Evolutionary conservation across 208 protist species (phyloP).

Genomic region (Trypanosoma rangeli): DNA sequence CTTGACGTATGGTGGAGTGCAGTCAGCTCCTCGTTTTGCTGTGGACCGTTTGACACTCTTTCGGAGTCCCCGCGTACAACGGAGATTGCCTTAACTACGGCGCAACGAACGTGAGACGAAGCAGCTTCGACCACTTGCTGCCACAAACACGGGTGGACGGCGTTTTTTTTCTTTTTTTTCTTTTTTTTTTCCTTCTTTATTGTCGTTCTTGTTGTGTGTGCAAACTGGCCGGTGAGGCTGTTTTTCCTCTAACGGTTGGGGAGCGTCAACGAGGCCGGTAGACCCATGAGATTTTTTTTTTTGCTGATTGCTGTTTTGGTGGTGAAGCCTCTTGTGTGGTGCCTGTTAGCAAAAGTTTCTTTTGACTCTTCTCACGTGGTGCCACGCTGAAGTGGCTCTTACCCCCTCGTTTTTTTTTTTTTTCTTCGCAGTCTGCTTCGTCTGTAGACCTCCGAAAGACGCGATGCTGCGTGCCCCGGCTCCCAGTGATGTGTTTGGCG

Average conservation of each 20-base stretch:
- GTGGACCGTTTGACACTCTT: no score
- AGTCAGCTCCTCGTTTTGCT: no score
- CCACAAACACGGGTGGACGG: no score
- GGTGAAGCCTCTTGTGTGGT: background rate
- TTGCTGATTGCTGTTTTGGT: background rate
- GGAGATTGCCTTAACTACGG: no score
- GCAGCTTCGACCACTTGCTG: no score
- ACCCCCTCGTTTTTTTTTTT: constrained; percentile 26
- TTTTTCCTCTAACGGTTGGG: background rate
- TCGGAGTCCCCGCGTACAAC: no score
- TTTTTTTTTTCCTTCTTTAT: background rate
- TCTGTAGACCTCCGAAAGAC: background rate
- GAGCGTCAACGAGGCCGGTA: background rate
- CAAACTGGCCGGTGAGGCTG: background rate
- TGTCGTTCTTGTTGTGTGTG: background rate
- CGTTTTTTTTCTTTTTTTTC: no score
- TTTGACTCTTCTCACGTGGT: background rate
- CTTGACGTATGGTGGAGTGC: no score
- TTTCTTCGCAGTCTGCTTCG: constrained; percentile 24
- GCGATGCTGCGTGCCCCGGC: constrained; percentile 2
- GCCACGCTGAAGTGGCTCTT: background rate
- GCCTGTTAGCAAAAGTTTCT: background rate
- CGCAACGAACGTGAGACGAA: no score
- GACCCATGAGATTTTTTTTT: background rate
- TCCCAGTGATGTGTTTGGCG: background rate